These are phyloP conservation scores for Termitomyces sp. DNA, from an alignment of 768 basidiomycete genomes.

Conservation along the genomic window DNA sequence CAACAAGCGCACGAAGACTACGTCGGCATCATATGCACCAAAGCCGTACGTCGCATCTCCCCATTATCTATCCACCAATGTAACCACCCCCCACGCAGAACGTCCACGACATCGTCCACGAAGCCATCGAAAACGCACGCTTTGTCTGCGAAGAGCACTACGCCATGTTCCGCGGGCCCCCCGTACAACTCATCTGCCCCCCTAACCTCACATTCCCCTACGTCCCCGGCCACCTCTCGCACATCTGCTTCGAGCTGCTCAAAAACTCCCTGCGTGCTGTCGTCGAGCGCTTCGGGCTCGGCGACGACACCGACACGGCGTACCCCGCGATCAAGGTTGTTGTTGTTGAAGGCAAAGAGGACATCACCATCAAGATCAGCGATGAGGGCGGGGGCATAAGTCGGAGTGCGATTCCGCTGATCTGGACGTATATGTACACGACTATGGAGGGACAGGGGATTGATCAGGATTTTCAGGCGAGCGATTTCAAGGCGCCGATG, in stretches of 20 bases:
- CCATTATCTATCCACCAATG: not conserved
- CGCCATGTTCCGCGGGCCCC: conserved; percentile 92
- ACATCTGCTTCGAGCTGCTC: conserved; percentile 94
- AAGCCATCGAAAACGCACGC: conserved; percentile 96
- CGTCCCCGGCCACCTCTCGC: conserved; percentile 93
- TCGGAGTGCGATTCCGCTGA: conserved; percentile 81
- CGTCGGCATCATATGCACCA: conserved; percentile 96
- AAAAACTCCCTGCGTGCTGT: conserved; percentile 98
- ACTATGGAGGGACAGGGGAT: conserved; percentile 73
- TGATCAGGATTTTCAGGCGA: conserved; percentile 74
- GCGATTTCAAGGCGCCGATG: conserved; percentile 97
- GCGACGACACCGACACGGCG: conserved; percentile 53
- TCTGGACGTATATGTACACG: conserved; percentile 99
- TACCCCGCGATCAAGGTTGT: conserved; percentile 92
- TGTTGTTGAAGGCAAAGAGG: conserved; percentile 95
- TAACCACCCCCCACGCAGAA: conserved; percentile 41
- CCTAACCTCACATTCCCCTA: conserved; percentile 83
- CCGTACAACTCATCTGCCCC: conserved; percentile 95
- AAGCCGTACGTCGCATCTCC: conserved; percentile 52
- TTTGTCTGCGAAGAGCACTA: conserved; percentile 95
- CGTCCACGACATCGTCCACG: conserved; percentile 95
- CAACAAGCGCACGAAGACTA: conserved; percentile 86
- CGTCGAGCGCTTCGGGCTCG: conserved; percentile 86
- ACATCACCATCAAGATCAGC: conserved; percentile 98
- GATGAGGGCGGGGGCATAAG: conserved; percentile 97